Conservation (phyloP, 768 basidiomycete species). For the Artomyces pyxidatus region DNA sequence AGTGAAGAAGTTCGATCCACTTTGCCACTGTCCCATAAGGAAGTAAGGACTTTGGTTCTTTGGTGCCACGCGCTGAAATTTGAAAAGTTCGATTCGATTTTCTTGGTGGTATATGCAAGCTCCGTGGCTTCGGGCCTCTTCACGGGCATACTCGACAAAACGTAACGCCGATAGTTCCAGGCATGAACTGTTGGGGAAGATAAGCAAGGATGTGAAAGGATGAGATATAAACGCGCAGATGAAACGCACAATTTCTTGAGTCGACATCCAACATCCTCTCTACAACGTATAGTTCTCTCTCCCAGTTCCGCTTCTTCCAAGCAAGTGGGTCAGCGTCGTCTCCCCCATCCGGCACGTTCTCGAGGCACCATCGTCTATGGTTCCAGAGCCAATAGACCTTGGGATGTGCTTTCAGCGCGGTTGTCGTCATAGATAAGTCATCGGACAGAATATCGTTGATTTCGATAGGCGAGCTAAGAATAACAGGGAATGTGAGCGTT, state of each 20-base stretch:
- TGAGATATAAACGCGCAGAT: neutral
- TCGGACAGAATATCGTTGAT: conserved; percentile 55
- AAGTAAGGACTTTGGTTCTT: conserved; percentile 70
- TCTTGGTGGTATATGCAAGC: conserved; percentile 76
- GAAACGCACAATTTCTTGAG: conserved; percentile 78
- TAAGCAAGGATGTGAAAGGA: neutral
- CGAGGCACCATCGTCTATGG: conserved; percentile 91
- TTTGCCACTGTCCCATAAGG: conserved; percentile 54
- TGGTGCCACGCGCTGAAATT: conserved; percentile 99
- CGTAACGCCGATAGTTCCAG: conserved; percentile 90
- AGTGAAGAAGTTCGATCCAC: conserved; percentile 46
- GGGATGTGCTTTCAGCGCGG: conserved; percentile 74
- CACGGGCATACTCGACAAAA: conserved; percentile 62
- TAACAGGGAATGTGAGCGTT: conserved; percentile 5
- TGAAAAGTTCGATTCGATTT: conserved; percentile 91
- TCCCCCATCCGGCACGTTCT: conserved; percentile 74
- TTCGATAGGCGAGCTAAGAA: conserved; percentile 48
- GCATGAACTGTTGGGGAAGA: conserved; percentile 60
- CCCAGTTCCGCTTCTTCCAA: conserved; percentile 84
- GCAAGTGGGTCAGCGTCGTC: conserved; percentile 37
- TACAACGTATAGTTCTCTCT: conserved; percentile 75
- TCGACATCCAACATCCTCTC: conserved; percentile 92
- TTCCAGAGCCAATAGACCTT: conserved; percentile 99
- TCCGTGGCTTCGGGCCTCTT: conserved; percentile 55
- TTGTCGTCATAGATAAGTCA: conserved; percentile 77